Evolutionary conservation across 129 eudicot species (phyloP).

Genomic region (Chrysanthemum makinoi): DNA sequence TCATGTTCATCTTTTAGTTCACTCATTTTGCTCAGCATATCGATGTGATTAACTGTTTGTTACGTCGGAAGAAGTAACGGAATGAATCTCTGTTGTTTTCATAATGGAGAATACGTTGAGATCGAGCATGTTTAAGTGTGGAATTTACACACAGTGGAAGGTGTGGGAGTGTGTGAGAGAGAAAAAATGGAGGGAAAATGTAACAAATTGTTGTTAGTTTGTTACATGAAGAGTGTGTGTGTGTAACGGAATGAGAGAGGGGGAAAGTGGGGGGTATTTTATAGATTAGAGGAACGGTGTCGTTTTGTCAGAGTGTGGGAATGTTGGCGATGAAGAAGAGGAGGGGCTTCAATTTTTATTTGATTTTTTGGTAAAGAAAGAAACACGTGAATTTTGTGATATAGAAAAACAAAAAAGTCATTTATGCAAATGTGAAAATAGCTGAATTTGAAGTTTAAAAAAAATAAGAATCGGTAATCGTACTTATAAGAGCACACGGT

Average conservation of each 20-base stretch:
- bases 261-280: no score
- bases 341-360: no score
- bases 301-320: no score
- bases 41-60: background rate
- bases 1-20: conserved; percentile 15
- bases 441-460: no score
- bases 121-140: conserved; percentile 51
- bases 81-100: conserved; percentile 28
- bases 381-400: no score
- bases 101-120: conserved; percentile 43
- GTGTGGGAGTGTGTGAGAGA: conserved; percentile 17
- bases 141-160: conserved; percentile 9
- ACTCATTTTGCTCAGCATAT: conserved; percentile 6
- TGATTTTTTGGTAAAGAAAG: no score
- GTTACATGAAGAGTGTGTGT: background rate
- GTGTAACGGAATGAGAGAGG: no score
- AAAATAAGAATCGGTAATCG: no score
- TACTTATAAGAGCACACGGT: no score
- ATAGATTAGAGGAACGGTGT: no score
- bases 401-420: no score
- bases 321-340: no score
- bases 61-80: conserved; percentile 40
- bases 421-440: background rate
- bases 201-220: background rate
- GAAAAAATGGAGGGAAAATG: conserved; percentile 16